Percentiles rank a stretch among this genome's conserved stretches.
These are phyloP conservation scores for Gastrolobium villosum DNA, from an alignment of 306 rosid species.

Conservation along the genomic window DNA sequence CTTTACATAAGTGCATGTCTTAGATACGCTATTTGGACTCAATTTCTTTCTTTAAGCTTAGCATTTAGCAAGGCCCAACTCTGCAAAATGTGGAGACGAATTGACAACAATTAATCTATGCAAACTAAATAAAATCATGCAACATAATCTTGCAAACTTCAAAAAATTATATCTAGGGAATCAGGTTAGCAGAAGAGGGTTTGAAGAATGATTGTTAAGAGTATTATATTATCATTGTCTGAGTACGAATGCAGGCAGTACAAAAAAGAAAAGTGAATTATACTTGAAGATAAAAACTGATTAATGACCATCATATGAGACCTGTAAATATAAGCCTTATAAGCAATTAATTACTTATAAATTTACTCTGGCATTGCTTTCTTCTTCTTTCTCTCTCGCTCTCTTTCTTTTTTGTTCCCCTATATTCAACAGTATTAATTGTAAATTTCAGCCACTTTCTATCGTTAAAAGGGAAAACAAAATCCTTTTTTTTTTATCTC, in stretches of 20 bases:
- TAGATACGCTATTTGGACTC: background rate
- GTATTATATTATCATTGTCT: background rate
- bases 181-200: constrained; percentile 10
- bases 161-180: background rate
- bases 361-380: constrained; percentile 25
- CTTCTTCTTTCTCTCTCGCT: background rate
- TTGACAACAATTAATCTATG: background rate
- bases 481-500: constrained; percentile 19
- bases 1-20: background rate
- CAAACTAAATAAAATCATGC: background rate
- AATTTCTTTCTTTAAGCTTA: constrained; percentile 29
- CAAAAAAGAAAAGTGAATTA: background rate
- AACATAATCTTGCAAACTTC: background rate
- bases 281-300: background rate
- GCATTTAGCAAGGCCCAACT: constrained; percentile 7
- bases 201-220: constrained; percentile 8
- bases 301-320: constrained; percentile 31
- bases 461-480: constrained; percentile 16
- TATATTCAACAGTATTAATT: background rate
- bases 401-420: background rate
- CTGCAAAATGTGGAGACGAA: constrained; percentile 16
- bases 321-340: constrained; percentile 5
- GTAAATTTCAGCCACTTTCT: constrained; percentile 9
- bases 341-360: background rate
- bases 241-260: constrained; percentile 22